These are phyloP conservation scores for Magnaporthiopsis rhizophila DNA, from an alignment of 2,329 filamentous ascomycete species.

Conservation along the genomic window DNA sequence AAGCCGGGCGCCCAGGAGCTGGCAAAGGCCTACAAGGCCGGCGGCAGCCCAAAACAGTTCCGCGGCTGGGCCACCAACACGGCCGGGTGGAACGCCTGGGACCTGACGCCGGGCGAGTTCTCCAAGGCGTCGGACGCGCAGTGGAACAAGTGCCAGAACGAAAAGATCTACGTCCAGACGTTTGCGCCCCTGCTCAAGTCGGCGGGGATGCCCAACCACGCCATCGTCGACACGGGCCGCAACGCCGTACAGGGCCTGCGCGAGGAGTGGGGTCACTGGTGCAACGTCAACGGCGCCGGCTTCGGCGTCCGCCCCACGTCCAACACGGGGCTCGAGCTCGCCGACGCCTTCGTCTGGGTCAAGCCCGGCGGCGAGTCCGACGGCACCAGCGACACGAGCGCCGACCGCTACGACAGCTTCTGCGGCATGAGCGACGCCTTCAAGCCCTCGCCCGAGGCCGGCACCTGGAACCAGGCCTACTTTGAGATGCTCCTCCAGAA, in stretches of 20 bases:
- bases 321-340: conserved; percentile 45
- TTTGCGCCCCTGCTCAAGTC: conserved; percentile 28
- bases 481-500: conserved; percentile 35
- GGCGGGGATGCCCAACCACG: conserved; percentile 33
- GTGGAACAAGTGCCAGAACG: conserved; percentile 33
- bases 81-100: conserved; percentile 33
- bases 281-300: conserved; percentile 49
- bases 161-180: conserved; percentile 32
- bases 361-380: conserved; percentile 53
- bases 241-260: conserved; percentile 33
- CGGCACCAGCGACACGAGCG: conserved; percentile 28
- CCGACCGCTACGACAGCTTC: conserved; percentile 28
- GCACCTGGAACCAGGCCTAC: conserved; percentile 35
- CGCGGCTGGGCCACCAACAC: conserved; percentile 32
- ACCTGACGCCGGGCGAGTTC: conserved; percentile 29
- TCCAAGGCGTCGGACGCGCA: conserved; percentile 31
- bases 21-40: conserved; percentile 28
- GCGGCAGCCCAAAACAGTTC: conserved; percentile 28
- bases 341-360: conserved; percentile 59
- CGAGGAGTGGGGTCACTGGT: conserved; percentile 38
- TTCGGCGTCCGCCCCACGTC: conserved; percentile 51
- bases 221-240: conserved; percentile 34
- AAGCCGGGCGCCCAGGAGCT: conserved; percentile 30
- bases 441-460: conserved; percentile 33
- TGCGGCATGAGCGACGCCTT: conserved; percentile 29